Evolutionary conservation across 208 protist species (phyloP).

Genomic region (Crithidia acanthocephali): DNA sequence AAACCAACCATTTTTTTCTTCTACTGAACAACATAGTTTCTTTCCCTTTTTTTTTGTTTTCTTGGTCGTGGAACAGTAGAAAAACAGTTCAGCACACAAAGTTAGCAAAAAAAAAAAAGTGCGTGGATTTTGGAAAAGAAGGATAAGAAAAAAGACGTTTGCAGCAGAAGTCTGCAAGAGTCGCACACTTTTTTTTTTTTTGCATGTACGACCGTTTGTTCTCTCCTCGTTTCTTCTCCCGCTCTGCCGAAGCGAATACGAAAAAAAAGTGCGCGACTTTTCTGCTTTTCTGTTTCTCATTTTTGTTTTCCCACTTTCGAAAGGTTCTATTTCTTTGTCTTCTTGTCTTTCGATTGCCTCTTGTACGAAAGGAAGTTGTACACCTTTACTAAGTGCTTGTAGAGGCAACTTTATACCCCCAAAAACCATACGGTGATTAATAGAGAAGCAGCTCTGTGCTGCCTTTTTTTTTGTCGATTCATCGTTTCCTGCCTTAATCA

Average conservation of each 20-base stretch:
- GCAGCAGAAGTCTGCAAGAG: too few species aligned
- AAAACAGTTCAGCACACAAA: too few species aligned
- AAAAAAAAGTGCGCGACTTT: background rate
- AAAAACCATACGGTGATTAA: background rate
- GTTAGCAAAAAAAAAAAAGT: too few species aligned
- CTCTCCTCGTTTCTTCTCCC: background rate
- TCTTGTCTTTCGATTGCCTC: background rate
- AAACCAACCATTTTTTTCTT: background rate
- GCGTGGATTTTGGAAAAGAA: too few species aligned
- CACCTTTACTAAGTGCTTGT: conserved; percentile 1
- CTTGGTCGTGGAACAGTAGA: too few species aligned
- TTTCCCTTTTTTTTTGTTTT: too few species aligned
- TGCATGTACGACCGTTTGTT: too few species aligned
- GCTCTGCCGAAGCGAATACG: too few species aligned
- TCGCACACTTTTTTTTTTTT: too few species aligned
- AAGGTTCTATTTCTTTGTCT: conserved; percentile 2
- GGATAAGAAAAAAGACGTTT: too few species aligned
- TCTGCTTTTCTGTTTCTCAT: conserved; percentile 8
- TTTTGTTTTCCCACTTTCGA: background rate
- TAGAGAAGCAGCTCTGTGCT: background rate
- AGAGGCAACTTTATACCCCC: background rate
- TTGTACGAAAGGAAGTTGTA: conserved; percentile 6
- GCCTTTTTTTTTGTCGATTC: background rate
- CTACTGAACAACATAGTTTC: background rate
- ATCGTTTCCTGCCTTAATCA: background rate